phyloP scores from a whole-genome alignment of 164 flowering plant genomes.

The Cinnamomum micranthum region DNA sequence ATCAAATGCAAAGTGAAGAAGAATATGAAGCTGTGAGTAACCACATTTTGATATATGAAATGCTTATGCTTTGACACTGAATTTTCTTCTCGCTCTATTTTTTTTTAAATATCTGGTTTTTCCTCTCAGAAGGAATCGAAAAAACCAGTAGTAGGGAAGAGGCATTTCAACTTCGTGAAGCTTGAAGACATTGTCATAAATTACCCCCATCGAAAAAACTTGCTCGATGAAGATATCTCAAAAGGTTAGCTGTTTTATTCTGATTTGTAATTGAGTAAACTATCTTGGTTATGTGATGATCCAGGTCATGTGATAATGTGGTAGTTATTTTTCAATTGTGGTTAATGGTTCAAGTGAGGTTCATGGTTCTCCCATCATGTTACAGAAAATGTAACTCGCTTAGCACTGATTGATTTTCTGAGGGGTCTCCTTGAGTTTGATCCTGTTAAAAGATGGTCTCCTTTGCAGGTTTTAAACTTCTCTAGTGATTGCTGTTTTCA shows the following conservation, averaged over 20 bases:
- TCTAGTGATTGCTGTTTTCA: not conserved
- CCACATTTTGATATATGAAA: not conserved
- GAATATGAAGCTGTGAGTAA: conserved; percentile 92
- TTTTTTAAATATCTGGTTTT: conserved; percentile 6
- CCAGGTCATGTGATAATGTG: not conserved
- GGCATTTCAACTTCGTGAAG: conserved; percentile 75
- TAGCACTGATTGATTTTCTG: conserved; percentile 89
- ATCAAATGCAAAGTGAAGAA: conserved; percentile 63
- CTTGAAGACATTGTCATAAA: conserved; percentile 75
- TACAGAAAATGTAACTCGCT: conserved; percentile 70
- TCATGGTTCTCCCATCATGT: conserved; percentile 2
- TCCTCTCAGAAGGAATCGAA: conserved; percentile 70
- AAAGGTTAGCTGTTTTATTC: conserved; percentile 47
- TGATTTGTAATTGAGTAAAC: not conserved
- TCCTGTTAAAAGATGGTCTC: conserved; percentile 99
- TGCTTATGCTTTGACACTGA: not conserved
- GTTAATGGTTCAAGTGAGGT: conserved; percentile 2
- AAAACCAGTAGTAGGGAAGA: conserved; percentile 79
- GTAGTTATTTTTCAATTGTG: conserved; percentile 1
- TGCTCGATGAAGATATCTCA: conserved; percentile 62
- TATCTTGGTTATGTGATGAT: not conserved
- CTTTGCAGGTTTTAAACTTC: conserved; percentile 67
- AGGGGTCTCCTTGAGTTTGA: conserved; percentile 96
- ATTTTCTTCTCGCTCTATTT: not conserved
- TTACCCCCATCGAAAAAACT: conserved; percentile 75